Evolutionary conservation across 768 basidiomycete genomes (phyloP), one percentile per base, ranked within the genome.

Genomic region (Tricholoma saponaceum): DNA sequence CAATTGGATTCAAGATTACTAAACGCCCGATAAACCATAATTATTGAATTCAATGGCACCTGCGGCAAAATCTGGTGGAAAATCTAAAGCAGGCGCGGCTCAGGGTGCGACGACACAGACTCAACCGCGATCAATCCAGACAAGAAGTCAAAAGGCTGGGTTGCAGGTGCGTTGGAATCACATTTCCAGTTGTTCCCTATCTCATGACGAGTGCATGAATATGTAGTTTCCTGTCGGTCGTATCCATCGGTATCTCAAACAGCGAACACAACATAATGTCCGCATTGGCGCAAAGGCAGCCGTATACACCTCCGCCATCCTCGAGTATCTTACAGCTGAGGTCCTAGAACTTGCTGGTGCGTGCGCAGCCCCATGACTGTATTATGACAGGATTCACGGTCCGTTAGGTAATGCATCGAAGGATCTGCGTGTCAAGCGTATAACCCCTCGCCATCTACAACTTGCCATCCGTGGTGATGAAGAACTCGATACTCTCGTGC

Each of bases 221-320:
- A n/a, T 33, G 1, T 64, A 95, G 93, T 97, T 97, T 72, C 94
- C 95, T 35, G 95, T 97, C 46, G 94, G 95, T 52, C 95, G 95
- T 92, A 95, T 97, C 56, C 95, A 98, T 70, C 85, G 95, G 77
- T 96, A 92, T 75, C 76, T 97, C 63, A 95, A 97, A 71, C 88
- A 88, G 68, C 83, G 90, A 62, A 96, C 92, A 16, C 91, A 94
- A 69, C 89, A 95, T 74, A 95, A 95, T 68, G 87, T 96, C 54
- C 89, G 95, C 35, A 93, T 98, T 62, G 95, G 95, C 26, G 95
- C 94, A n/a, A 97, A 97, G 71, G 95, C 95, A 25, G 94, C 95
- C 8, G 95, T 98, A 14, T 96, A 96, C 72, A 93, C 92, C n/a
- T 87, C 91, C 35, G 95, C 95, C 30, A 94, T 97, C 63, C 80